A percentile compares a stretch with the other conserved stretches of the same genome.
Evolutionary conservation across 2,329 filamentous ascomycete species (phyloP).

Genomic region (Daldinia eschscholtzii): DNA sequence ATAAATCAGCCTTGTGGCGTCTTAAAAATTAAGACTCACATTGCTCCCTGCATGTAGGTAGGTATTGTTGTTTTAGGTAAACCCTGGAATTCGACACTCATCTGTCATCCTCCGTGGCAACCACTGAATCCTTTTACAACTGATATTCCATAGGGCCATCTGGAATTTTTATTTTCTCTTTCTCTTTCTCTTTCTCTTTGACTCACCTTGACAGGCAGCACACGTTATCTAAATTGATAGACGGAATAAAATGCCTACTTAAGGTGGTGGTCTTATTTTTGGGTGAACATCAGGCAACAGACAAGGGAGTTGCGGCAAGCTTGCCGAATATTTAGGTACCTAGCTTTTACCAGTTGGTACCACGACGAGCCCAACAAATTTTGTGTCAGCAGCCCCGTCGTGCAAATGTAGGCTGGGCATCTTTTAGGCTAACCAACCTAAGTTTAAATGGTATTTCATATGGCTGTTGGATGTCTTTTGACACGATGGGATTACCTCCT

Average conservation of each 20-base stretch:
- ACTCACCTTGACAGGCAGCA: neutral
- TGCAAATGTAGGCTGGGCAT: slow-evolving; percentile 26
- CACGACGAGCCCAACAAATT: slow-evolving; percentile 22
- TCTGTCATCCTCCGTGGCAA: neutral
- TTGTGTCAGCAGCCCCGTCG: slow-evolving; percentile 1
- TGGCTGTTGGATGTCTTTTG: neutral
- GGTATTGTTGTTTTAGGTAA: neutral
- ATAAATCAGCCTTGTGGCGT: neutral
- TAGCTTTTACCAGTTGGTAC: slow-evolving; percentile 9
- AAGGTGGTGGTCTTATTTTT: neutral
- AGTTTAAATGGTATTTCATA: slow-evolving; percentile 4
- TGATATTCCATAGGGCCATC: neutral
- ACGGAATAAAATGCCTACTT: neutral
- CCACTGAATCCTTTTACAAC: neutral
- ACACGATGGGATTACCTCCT: neutral
- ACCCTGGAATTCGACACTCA: neutral
- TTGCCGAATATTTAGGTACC: slow-evolving; percentile 3
- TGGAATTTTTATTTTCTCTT: neutral
- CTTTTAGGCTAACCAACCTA: slow-evolving; percentile 28
- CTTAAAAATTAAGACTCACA: neutral
- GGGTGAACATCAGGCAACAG: slow-evolving; percentile 10
- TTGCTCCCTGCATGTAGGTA: neutral
- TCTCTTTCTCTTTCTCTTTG: neutral
- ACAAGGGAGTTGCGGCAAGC: slow-evolving; percentile 1
- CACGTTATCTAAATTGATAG: neutral